These are phyloP conservation scores for Pleurotus cornucopiae DNA, from an alignment of 768 basidiomycete species.

Conservation along the genomic window DNA sequence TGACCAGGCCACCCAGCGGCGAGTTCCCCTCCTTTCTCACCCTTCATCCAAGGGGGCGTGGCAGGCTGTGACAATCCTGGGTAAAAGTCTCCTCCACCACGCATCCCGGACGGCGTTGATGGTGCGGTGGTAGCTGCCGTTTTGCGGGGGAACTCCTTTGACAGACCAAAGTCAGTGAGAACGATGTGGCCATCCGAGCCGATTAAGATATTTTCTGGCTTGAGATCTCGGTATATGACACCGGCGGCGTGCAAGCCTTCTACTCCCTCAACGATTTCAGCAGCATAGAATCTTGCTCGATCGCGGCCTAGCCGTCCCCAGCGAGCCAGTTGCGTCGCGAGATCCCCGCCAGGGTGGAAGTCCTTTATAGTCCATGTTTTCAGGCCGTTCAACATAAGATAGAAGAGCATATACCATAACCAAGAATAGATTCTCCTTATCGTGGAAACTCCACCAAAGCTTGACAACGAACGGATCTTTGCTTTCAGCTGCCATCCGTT, in stretches of 20 bases:
- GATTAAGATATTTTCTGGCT: conserved; percentile 96
- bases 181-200: conserved; percentile 94
- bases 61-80: conserved; percentile 40
- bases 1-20: conserved; percentile 56
- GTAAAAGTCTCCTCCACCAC: conserved; percentile 45
- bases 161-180: conserved; percentile 94
- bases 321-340: conserved; percentile 94
- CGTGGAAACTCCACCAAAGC: conserved; percentile 97
- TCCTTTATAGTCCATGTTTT: conserved; percentile 43
- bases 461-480: conserved; percentile 94
- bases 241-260: conserved; percentile 92
- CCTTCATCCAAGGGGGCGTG: conserved; percentile 78
- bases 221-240: conserved; percentile 96
- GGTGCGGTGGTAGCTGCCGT: conserved; percentile 42
- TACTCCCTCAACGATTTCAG: conserved; percentile 95
- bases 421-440: conserved; percentile 94
- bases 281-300: conserved; percentile 94
- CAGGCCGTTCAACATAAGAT: conserved; percentile 12
- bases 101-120: conserved; percentile 49
- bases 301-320: conserved; percentile 94
- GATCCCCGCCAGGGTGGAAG: conserved; percentile 93
- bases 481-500: conserved; percentile 85
- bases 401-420: conserved; percentile 67
- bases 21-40: conserved; percentile 50
- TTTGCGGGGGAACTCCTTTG: conserved; percentile 81